A percentile compares a stretch with the other conserved stretches of the same genome.
Conservation (phyloP, 306 rosid species). For the Morella rubra region DNA sequence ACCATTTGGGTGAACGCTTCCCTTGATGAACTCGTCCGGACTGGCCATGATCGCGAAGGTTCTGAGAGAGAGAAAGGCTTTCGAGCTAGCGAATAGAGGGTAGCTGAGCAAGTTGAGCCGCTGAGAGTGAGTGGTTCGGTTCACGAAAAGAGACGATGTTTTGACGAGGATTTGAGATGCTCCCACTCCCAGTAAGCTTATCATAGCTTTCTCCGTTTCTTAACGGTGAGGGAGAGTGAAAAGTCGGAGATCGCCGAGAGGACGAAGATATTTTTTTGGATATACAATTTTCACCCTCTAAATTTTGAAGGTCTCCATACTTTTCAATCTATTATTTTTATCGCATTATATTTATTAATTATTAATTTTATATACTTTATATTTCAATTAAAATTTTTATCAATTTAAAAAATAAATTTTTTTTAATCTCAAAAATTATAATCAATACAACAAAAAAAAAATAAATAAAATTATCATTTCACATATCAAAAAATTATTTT, state of each 20-base stretch:
- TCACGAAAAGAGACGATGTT: constrained; percentile 19
- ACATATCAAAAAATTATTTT: too few relatives aligned
- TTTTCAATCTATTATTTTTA: too few relatives aligned
- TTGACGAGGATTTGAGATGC: constrained; percentile 33
- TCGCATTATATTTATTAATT: too few relatives aligned
- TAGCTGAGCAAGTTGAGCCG: constrained; percentile 20
- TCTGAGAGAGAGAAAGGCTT: constrained; percentile 37
- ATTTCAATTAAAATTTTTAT: too few relatives aligned
- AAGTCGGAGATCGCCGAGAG: not conserved
- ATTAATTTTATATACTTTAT: too few relatives aligned
- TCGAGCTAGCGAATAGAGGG: constrained; percentile 28
- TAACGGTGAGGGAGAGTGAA: not conserved
- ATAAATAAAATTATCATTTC: too few relatives aligned
- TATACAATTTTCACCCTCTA: too few relatives aligned
- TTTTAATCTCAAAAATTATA: too few relatives aligned
- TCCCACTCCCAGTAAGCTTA: constrained; percentile 33
- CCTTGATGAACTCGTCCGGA: constrained; percentile 73
- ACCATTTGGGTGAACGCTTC: constrained; percentile 73
- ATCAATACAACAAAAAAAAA: too few relatives aligned
- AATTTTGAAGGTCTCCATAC: too few relatives aligned
- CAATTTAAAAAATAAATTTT: too few relatives aligned
- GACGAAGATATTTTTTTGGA: not conserved
- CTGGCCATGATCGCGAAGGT: constrained; percentile 67
- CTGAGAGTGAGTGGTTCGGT: not conserved
- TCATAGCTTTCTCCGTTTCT: constrained; percentile 37